phyloP scores from a whole-genome alignment of 2,329 filamentous ascomycete genomes.

The Tolypocladium inflatum region DNA sequence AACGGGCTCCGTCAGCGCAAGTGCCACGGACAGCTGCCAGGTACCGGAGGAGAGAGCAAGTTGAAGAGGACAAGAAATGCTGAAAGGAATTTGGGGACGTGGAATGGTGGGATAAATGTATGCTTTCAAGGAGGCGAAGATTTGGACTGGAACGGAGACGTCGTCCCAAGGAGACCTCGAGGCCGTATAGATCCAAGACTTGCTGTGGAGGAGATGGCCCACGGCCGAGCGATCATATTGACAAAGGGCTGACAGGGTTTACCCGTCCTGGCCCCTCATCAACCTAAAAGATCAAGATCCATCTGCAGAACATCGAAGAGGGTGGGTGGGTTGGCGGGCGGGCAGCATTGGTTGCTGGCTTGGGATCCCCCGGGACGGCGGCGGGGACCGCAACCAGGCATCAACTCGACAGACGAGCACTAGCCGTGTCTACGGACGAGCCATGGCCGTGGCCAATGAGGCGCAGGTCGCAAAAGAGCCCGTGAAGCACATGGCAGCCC shows the following conservation, averaged over 20 bases:
- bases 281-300: constrained; percentile 23
- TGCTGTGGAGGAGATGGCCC: constrained; percentile 19
- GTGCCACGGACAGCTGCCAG: constrained; percentile 18
- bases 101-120: constrained; percentile 34
- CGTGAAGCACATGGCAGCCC: constrained; percentile 24
- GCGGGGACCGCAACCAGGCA: constrained; percentile 5
- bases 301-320: constrained; percentile 17
- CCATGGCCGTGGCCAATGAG: constrained; percentile 17
- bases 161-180: constrained; percentile 18
- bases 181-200: constrained; percentile 29
- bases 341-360: neutral
- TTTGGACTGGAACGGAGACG: constrained; percentile 27
- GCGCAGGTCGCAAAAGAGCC: constrained; percentile 11
- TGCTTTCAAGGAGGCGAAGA: constrained; percentile 21
- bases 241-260: constrained; percentile 22
- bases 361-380: constrained; percentile 8
- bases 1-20: constrained; percentile 16
- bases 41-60: constrained; percentile 21
- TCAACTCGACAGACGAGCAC: neutral
- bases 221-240: constrained; percentile 19
- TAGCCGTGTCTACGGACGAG: neutral
- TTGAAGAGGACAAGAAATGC: constrained; percentile 30
- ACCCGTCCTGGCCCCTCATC: constrained; percentile 9
- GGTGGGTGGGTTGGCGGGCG: neutral
- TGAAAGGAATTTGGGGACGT: constrained; percentile 33